phyloP scores from a whole-genome alignment of 106 monocot genomes.

The Dioscorea alata region DNA sequence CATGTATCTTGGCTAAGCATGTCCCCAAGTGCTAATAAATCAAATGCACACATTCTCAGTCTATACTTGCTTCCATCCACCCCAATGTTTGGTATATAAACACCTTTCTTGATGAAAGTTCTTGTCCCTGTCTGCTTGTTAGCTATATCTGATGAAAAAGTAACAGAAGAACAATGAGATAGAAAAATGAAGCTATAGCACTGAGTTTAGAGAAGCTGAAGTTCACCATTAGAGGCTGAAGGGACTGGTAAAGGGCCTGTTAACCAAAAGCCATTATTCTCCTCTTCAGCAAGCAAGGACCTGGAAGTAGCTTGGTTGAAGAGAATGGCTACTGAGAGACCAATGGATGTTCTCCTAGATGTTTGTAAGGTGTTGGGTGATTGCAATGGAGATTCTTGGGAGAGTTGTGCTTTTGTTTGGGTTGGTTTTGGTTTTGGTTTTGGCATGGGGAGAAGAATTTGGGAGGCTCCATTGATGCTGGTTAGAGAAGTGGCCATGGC shows the following conservation, averaged over 20 bases:
- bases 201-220: neutral
- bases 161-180: neutral
- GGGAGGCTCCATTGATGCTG: conserved; percentile 7
- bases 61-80: conserved; percentile 25
- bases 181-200: neutral
- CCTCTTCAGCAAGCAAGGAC: conserved; percentile 20
- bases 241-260: conserved; percentile 47
- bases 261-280: conserved; percentile 52
- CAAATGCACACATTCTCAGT: conserved; percentile 50
- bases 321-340: conserved; percentile 3
- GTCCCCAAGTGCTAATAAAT: conserved; percentile 60
- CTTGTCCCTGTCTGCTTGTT: conserved; percentile 56
- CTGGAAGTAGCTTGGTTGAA: conserved; percentile 5
- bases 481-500: conserved; percentile 4
- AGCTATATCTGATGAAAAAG: conserved; percentile 26
- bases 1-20: conserved; percentile 36
- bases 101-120: conserved; percentile 45
- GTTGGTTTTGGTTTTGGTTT: neutral
- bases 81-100: conserved; percentile 53
- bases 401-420: neutral
- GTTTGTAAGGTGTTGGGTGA: neutral
- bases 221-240: conserved; percentile 32
- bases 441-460: neutral
- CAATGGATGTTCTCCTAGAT: conserved; percentile 18
- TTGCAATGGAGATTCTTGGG: neutral